Conservation (phyloP, 1,139 yeast species). For the Yamadazyma diddensiae region DNA sequence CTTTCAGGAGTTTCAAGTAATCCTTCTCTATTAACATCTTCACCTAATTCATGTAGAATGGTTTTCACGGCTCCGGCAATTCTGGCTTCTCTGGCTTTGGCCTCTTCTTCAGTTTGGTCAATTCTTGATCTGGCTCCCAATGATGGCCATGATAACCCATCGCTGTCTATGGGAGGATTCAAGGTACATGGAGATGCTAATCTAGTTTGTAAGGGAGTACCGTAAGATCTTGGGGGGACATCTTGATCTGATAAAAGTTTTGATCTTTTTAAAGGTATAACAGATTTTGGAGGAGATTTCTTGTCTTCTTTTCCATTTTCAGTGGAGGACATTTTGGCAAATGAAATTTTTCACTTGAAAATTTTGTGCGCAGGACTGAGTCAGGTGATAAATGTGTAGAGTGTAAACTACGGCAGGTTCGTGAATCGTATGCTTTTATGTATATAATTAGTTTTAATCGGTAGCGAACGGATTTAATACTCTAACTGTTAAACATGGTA, state of each 20-base stretch:
- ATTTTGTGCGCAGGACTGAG: not conserved
- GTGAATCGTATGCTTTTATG: constrained; percentile 5
- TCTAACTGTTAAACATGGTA: constrained; percentile 92
- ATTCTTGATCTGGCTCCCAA: constrained; percentile 78
- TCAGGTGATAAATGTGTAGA: not conserved
- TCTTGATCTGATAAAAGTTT: constrained; percentile 15
- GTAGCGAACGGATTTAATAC: constrained; percentile 80
- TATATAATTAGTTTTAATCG: constrained; percentile 3
- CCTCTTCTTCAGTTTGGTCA: constrained; percentile 63
- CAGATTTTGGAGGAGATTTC: constrained; percentile 19
- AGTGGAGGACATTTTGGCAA: not conserved
- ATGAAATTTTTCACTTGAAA: constrained; percentile 1
- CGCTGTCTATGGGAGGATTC: constrained; percentile 83
- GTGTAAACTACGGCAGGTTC: no score
- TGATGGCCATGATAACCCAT: constrained; percentile 94
- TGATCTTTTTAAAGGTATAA: constrained; percentile 24
- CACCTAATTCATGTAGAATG: constrained; percentile 84
- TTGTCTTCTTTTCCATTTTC: not conserved
- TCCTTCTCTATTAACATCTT: constrained; percentile 87
- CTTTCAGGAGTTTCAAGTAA: constrained; percentile 91
- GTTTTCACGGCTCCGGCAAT: constrained; percentile 85
- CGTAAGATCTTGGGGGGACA: constrained; percentile 7
- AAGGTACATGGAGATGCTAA: constrained; percentile 82
- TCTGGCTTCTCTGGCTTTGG: constrained; percentile 59
- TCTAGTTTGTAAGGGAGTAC: constrained; percentile 65